phyloP scores from a whole-genome alignment of 2,329 filamentous ascomycete species.

The Microcyclosporella mali region DNA sequence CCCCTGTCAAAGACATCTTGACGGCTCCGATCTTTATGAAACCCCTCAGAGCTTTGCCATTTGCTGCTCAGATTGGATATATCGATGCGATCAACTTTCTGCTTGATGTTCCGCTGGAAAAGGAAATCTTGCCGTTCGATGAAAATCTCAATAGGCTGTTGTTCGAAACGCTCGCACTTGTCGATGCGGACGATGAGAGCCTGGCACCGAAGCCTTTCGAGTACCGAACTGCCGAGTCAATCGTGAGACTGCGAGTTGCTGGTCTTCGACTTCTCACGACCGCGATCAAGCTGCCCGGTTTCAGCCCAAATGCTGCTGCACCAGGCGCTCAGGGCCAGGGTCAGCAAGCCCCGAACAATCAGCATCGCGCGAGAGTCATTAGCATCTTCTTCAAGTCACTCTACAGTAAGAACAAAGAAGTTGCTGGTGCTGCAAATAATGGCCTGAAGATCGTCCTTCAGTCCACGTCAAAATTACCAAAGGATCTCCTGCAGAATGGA shows the following conservation, averaged over 20 bases:
- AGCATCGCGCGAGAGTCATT: conserved; percentile 61
- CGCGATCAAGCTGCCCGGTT: conserved; percentile 89
- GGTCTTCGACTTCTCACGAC: conserved; percentile 90
- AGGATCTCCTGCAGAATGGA: conserved; percentile 90
- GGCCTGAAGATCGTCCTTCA: conserved; percentile 82
- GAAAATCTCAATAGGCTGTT: conserved; percentile 84
- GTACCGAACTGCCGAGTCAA: conserved; percentile 90
- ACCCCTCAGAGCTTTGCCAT: conserved; percentile 83
- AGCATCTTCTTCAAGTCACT: conserved; percentile 96
- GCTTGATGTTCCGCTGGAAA: conserved; percentile 74
- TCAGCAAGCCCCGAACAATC: conserved; percentile 50
- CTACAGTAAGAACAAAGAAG: conserved; percentile 86
- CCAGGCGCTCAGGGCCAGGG: conserved; percentile 10
- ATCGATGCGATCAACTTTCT: conserved; percentile 98
- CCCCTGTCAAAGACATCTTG: conserved; percentile 82
- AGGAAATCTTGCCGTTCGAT: conserved; percentile 74
- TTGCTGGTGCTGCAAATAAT: conserved; percentile 88
- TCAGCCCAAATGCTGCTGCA: conserved; percentile 55
- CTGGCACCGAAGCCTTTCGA: conserved; percentile 89
- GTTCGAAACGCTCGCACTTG: conserved; percentile 87
- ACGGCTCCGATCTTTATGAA: conserved; percentile 93
- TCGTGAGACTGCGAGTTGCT: conserved; percentile 83
- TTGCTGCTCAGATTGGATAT: conserved; percentile 92
- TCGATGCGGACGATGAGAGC: conserved; percentile 89
- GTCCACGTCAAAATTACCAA: conserved; percentile 85